Conservation (phyloP, 1,284 basidiomycete species). For the Dichomitus squalens region DNA sequence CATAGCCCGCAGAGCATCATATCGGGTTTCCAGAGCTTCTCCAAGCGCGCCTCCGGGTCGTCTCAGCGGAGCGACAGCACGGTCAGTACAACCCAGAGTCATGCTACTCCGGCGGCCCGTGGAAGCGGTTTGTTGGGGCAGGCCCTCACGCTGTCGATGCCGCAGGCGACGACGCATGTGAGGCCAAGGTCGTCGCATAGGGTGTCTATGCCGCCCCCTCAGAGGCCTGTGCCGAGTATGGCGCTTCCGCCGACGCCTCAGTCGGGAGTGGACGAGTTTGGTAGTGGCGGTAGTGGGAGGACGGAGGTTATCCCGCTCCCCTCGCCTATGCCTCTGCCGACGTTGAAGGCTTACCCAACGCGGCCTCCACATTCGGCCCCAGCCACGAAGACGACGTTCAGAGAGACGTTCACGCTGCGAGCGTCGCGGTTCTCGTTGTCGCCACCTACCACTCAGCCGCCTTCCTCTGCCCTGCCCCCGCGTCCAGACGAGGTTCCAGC, state of each 20-base stretch:
- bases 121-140: constrained; percentile 26
- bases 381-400: constrained; percentile 46
- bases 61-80: constrained; percentile 55
- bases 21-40: constrained; percentile 44
- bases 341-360: constrained; percentile 17
- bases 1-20: constrained; percentile 50
- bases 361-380: constrained; percentile 28
- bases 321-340: constrained; percentile 30
- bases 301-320: constrained; percentile 23
- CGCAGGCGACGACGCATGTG: constrained; percentile 10
- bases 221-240: constrained; percentile 65
- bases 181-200: constrained; percentile 45
- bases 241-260: constrained; percentile 69
- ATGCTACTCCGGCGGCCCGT: not conserved
- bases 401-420: constrained; percentile 54
- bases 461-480: constrained; percentile 54
- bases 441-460: constrained; percentile 60
- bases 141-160: constrained; percentile 8
- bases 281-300: not conserved
- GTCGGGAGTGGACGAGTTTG: constrained; percentile 23
- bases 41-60: constrained; percentile 61
- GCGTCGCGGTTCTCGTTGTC: constrained; percentile 59
- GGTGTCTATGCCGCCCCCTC: constrained; percentile 65
- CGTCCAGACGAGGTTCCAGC: constrained; percentile 54
- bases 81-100: constrained; percentile 45